Conservation (phyloP, 2,329 filamentous ascomycete genomes). For the Rutstroemia sydowiana region DNA sequence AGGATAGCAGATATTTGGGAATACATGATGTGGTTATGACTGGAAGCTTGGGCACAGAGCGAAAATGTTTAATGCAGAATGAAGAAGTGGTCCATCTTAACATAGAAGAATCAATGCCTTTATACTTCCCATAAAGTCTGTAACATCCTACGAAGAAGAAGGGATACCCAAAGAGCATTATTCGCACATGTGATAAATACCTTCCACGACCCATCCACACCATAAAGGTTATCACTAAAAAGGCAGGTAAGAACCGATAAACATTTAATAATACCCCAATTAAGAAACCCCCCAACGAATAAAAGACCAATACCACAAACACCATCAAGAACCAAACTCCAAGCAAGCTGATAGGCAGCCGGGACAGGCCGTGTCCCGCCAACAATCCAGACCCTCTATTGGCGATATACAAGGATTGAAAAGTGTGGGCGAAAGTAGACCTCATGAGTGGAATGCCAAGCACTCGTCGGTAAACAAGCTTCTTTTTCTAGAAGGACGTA, state of each 20-base stretch:
- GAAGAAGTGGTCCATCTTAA: not conserved
- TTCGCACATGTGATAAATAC: not conserved
- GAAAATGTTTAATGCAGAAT: not conserved
- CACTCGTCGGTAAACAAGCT: not conserved
- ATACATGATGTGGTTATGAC: conserved; percentile 2
- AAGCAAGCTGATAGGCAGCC: not conserved
- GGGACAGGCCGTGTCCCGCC: conserved; percentile 2
- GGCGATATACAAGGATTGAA: not conserved
- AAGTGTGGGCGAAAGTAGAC: not conserved
- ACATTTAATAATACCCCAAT: not conserved
- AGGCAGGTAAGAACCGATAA: conserved; percentile 4
- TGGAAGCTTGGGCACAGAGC: not conserved
- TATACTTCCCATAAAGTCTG: not conserved
- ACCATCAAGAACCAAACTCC: not conserved
- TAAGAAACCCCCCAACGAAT: not conserved
- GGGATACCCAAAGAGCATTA: too few species aligned
- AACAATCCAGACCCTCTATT: not conserved
- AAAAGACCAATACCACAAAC: not conserved
- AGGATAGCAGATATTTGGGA: conserved; percentile 7
- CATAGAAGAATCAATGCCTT: not conserved
- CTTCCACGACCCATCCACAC: not conserved
- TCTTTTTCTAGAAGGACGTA: not conserved
- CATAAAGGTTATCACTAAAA: not conserved
- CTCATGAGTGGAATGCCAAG: conserved; percentile 10
- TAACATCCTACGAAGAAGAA: too few species aligned